phyloP scores from a whole-genome alignment of 2,329 filamentous ascomycete genomes.

The Aspergillus quadricinctus region DNA sequence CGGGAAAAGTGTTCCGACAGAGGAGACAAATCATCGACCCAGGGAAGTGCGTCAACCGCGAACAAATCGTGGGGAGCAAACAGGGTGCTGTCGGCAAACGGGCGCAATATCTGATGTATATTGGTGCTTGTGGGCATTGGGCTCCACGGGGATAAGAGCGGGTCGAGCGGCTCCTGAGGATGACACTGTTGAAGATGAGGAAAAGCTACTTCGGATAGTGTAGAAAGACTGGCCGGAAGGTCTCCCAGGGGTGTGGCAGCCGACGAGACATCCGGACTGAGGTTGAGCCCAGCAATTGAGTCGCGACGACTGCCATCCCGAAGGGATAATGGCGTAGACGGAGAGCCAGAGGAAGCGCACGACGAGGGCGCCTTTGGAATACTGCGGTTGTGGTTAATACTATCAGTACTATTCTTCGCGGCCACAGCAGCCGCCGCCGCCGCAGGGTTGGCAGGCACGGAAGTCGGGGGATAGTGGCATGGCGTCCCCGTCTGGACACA shows the following conservation, averaged over 20 bases:
- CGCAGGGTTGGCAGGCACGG: conserved; percentile 2
- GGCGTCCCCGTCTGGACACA: conserved; percentile 9
- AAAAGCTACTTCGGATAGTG: neutral
- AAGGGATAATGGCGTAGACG: neutral
- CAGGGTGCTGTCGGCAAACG: neutral
- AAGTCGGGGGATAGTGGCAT: conserved; percentile 11
- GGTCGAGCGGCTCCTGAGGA: conserved; percentile 2
- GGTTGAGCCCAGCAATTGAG: neutral
- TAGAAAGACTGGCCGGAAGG: neutral
- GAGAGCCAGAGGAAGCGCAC: neutral
- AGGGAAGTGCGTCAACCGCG: conserved; percentile 1
- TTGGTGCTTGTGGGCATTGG: neutral
- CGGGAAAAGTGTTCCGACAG: conserved; percentile 1
- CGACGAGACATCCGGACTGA: neutral
- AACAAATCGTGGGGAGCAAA: neutral
- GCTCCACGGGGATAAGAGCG: neutral
- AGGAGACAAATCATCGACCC: conserved; percentile 6
- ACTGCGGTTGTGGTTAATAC: neutral
- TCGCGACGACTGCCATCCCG: neutral
- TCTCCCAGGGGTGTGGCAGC: neutral
- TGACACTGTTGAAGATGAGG: neutral
- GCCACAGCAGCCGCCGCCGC: neutral
- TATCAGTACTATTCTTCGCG: neutral
- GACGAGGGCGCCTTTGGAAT: neutral
- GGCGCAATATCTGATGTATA: neutral